Evolutionary conservation across 2,329 filamentous ascomycete genomes (phyloP), one percentile per base, ranked within the genome.

Genomic region (Calonectria pseudoreteaudii): DNA sequence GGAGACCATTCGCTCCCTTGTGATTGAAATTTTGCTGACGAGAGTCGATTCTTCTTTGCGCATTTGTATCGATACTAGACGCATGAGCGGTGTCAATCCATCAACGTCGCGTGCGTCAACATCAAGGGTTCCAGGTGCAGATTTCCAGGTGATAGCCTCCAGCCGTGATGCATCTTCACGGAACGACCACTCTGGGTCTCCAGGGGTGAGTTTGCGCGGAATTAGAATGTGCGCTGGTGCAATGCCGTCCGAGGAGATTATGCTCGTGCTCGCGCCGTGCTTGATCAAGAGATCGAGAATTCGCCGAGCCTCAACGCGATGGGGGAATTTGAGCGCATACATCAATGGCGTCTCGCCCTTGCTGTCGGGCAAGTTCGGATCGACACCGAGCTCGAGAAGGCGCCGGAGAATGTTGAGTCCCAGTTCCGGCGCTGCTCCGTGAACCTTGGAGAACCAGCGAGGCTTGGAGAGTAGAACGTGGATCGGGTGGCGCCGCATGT

Each of bases 321-420:
- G 26, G 16, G 66, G 70, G 10, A 74, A 49, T 20, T 68, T 50
- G 20, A 49, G 65, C 18, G 68, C 67, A 34, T 70, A 68, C 3
- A 52, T 41, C 5, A 75, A 23, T 1, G 65, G 64, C 8, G 71
- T 44, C 18, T 68, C 50, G 0, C 71, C 71, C 14, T 31, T 16
- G 20, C 67, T 65, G 26, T 75, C 71, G 13, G 60, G 62, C 11
- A 64, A 31, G 16, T 73, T 73, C 28, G 60, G 36, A 16, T 75
- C 56, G 10, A 34, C 56, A 11, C 62, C 71, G 23, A 66, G 52
- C 16, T 68, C 16, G 2, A 73, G 62, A 20, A 70, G 49, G 18
- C 41, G 49, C 6, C n/a, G n/a, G 0, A 73, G 23, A 23, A 73
- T 18, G 10, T 56, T 44, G 2, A 66, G 23, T 14, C 60, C 69